Evolutionary conservation across 2,329 filamentous ascomycete genomes (phyloP), one percentile per base, ranked within the genome.

Genomic region (Penicillium sp.): DNA sequence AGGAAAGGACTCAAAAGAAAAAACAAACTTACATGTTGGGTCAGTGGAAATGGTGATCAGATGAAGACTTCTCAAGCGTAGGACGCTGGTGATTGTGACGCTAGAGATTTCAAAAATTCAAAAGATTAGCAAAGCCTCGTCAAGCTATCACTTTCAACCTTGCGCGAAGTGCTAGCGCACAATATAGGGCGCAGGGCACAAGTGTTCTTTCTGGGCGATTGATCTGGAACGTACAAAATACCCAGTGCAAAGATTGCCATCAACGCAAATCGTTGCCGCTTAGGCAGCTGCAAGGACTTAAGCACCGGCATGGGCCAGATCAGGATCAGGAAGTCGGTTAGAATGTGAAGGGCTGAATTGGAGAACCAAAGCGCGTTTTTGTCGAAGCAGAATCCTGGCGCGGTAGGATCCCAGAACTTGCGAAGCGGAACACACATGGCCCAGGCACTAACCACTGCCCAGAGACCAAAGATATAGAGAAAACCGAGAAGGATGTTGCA

Each of bases 231-330:
- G 48, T 55, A 73, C 71, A 73, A 73, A 55, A 59, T 61, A 37
- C 72, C 72, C 0, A 74, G 58, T 0, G 67, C 63, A 42, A 74
- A 75, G n/a, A 73, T 61, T 9, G 60, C 58, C 47, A 71, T 64
- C 24, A 74, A 55, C 1, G 68, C 70, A 4, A 60, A 36, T 50
- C 72, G 74, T 48, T 73, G 70, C 26, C 60, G 55, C 12, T 41
- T 60, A 1, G 69, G 68, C 29, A 74, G 58, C 42, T 73, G 66
- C 9, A 74, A 59, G 1, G 59, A 59, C n/a, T 62, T 67, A 9
- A 74, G 65, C 2, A 70, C 64, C 0, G 67, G 70, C 65, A 73
- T 71, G 1, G 72, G 72, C 7, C 70, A 60, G 4, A 66, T 42
- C 9, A 74, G 57, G 29, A 74, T 70, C 27, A 71, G 45, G 27